phyloP scores from a whole-genome alignment of 805 yeast species.

The Candida orba region DNA sequence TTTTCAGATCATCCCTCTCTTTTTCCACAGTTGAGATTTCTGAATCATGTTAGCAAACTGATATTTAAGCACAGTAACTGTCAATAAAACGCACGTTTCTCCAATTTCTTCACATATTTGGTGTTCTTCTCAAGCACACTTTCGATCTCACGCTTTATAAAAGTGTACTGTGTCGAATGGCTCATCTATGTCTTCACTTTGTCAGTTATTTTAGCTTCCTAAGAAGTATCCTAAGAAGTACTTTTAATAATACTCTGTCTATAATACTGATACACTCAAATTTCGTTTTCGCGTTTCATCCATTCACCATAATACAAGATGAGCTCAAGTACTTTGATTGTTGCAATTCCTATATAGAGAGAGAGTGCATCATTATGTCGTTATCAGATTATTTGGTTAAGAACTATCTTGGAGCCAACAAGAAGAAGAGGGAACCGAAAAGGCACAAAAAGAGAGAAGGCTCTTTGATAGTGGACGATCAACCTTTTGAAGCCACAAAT shows the following conservation, averaged over 20 bases:
- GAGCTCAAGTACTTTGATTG: too few species aligned
- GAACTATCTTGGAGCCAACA: constrained; percentile 33
- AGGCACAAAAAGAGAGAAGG: constrained; percentile 4
- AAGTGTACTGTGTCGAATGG: neutral
- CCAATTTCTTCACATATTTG: neutral
- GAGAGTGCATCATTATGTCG: neutral
- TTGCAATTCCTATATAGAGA: too few species aligned
- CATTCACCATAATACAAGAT: neutral
- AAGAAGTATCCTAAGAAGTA: too few species aligned
- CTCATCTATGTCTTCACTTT: neutral
- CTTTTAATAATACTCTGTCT: too few species aligned
- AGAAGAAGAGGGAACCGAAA: constrained; percentile 21
- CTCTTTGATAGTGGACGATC: constrained; percentile 19
- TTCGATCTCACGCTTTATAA: neutral
- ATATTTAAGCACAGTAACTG: neutral
- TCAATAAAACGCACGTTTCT: constrained; percentile 1
- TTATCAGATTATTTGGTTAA: constrained; percentile 15
- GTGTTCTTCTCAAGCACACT: neutral
- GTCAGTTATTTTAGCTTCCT: too few species aligned
- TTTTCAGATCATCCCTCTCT: neutral
- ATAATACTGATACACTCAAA: too few species aligned
- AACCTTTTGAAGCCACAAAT: constrained; percentile 3
- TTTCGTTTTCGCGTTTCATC: neutral
- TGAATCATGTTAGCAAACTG: neutral
- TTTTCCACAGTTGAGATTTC: neutral